Evolutionary conservation across 352 stramenopile species (phyloP).

Genomic region (Phytophthora pinifolia): DNA sequence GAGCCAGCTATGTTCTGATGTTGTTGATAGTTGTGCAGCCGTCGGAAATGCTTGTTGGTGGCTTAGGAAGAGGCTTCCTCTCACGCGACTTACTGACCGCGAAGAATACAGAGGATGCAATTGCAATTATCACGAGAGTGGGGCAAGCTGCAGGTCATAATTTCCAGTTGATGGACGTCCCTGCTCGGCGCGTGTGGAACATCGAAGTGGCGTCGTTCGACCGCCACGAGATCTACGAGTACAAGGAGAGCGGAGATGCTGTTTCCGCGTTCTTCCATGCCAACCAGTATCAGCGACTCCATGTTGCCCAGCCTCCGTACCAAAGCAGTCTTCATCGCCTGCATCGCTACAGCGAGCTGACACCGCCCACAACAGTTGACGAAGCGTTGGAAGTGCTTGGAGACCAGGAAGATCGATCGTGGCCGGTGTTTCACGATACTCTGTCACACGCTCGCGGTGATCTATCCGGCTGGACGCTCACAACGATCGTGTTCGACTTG

Average conservation of each 20-base stretch:
- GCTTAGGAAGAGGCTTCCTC: conserved; percentile 68
- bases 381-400: conserved; percentile 61
- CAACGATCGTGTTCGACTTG: conserved; percentile 70
- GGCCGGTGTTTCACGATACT: conserved; percentile 64
- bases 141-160: conserved; percentile 70
- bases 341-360: conserved; percentile 54
- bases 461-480: conserved; percentile 70
- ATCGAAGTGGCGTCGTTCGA: conserved; percentile 69
- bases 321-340: conserved; percentile 71
- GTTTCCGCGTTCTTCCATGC: conserved; percentile 63
- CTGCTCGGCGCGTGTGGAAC: conserved; percentile 51
- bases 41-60: conserved; percentile 53
- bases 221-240: conserved; percentile 51
- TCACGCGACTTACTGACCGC: conserved; percentile 61
- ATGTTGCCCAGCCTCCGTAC: conserved; percentile 58
- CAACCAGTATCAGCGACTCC: conserved; percentile 76
- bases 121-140: conserved; percentile 48
- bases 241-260: conserved; percentile 3
- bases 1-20: background rate
- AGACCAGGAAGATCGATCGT: conserved; percentile 59
- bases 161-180: conserved; percentile 77
- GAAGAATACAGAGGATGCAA: conserved; percentile 43
- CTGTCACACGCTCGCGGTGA: conserved; percentile 59
- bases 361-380: conserved; percentile 36
- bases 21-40: conserved; percentile 61